Evolutionary conservation across 106 monocot genomes (phyloP), one percentile per base, ranked within the genome.

Genomic region (Agapanthus africanus): DNA sequence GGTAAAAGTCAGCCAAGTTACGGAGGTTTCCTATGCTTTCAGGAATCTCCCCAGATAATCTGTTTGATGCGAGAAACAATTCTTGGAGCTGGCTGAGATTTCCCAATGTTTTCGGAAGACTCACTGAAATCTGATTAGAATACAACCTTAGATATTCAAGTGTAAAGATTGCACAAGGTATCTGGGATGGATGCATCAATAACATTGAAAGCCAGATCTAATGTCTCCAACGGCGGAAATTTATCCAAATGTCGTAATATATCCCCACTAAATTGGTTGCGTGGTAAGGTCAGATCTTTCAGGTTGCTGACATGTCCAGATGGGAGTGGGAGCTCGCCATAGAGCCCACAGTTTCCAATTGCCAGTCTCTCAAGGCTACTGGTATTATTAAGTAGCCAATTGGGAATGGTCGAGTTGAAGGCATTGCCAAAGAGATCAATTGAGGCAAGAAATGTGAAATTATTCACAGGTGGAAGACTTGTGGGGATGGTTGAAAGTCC

Each of bases 71-170:
- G 0, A 14, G 0, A 3, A 25, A 3, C 22, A 41, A 42, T 23
- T 13, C 6, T 9, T 41, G 21, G 16, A 77, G 70, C 23, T 77
- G 5, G 47, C 63, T 36, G 62, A 60, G 33, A 34, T 71, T 54
- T 7, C 83, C 76, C 19, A 84, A 70, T 15, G 69, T 75, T 38
- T 63, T 28, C 0, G 72, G 68, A 33, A 83, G 27, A 28, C 32
- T 28, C 19, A 23, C 61, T 9, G 8, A 13, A 33, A 61, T 61
- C 26, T 61, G 61, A 33, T 56, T 56, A 25, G 9, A 8, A 9
- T n/a, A 8, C 6, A 56, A 26, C 18, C 21, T 9, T 56, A 56
- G 25, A 22, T 25, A 1, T 19, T 25, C 11, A 26, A 56, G 11
- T 10, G 10, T 13, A 15, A 15, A 47, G 4, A 47, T 47, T 47